Evolutionary conservation across 2,329 filamentous ascomycete species (phyloP).

Genomic region (Paecilomyces formosus): DNA sequence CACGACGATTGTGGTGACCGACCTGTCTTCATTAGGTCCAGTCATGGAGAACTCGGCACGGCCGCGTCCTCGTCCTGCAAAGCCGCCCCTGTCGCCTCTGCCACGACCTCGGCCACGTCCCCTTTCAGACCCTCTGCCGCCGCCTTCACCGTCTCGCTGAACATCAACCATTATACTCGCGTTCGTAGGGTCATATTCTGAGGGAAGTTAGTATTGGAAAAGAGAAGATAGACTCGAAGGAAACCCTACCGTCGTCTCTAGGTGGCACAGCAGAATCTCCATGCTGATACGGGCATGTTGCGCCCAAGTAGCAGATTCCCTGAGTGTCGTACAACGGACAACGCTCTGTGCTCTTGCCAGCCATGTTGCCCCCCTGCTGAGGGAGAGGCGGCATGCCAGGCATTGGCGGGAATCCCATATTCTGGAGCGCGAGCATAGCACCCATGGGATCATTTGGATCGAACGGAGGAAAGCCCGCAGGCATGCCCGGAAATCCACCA

Average conservation of each 20-base stretch:
- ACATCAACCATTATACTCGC: constrained; percentile 36
- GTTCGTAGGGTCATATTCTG: constrained; percentile 50
- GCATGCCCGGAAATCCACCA: constrained; percentile 30
- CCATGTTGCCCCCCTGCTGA: constrained; percentile 19
- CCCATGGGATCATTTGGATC: constrained; percentile 51
- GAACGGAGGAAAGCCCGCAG: constrained; percentile 43
- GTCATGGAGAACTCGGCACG: constrained; percentile 48
- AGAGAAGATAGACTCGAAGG: background rate
- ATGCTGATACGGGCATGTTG: constrained; percentile 52
- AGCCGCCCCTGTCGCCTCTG: constrained; percentile 35
- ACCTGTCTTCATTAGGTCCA: constrained; percentile 46
- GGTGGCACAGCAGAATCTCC: constrained; percentile 36
- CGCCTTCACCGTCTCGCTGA: constrained; percentile 16
- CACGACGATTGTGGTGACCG: constrained; percentile 50
- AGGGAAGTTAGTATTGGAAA: background rate
- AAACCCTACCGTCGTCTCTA: constrained; percentile 26
- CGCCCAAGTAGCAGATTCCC: constrained; percentile 51
- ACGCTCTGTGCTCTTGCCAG: constrained; percentile 30
- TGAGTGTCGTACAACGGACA: constrained; percentile 54
- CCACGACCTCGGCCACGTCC: constrained; percentile 34
- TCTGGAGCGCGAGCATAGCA: constrained; percentile 46
- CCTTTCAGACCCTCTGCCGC: constrained; percentile 21
- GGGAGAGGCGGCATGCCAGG: constrained; percentile 40
- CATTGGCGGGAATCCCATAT: constrained; percentile 45
- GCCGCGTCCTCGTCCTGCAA: constrained; percentile 30